A percentile compares a stretch with the other conserved stretches of the same genome.
Evolutionary conservation across 805 yeast genomes (phyloP).

Genomic region (Tetrapisispora phaffii): DNA sequence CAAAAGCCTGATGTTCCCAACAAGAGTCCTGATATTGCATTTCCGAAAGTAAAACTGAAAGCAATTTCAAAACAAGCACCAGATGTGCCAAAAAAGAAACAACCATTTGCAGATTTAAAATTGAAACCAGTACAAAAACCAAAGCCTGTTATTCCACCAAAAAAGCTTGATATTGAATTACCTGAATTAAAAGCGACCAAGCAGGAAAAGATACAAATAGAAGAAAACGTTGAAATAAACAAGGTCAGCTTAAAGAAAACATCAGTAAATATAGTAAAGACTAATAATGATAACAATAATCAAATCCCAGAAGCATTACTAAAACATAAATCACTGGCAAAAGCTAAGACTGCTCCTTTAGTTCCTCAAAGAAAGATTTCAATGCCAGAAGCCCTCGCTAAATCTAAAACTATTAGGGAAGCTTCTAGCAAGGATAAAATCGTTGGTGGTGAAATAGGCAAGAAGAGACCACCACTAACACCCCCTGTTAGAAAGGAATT

Average conservation of each 20-base stretch:
- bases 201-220: neutral
- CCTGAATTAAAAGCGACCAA: conserved; percentile 13
- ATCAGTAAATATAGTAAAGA: conserved; percentile 4
- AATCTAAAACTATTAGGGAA: conserved; percentile 11
- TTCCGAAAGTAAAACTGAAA: neutral
- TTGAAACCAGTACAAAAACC: conserved; percentile 5
- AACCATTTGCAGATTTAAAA: conserved; percentile 2
- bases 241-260: conserved; percentile 7
- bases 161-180: conserved; percentile 4
- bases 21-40: neutral
- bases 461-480: neutral
- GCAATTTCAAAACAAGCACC: neutral
- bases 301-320: conserved; percentile 18
- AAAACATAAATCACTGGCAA: conserved; percentile 3
- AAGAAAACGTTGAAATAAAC: neutral
- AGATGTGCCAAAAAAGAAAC: neutral
- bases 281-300: conserved; percentile 1
- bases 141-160: conserved; percentile 12
- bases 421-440: neutral
- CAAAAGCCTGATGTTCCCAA: neutral
- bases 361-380: conserved; percentile 24
- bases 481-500: neutral
- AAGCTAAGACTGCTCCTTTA: conserved; percentile 13
- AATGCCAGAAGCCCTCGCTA: conserved; percentile 22
- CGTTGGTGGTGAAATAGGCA: neutral